phyloP scores from a whole-genome alignment of 2,329 filamentous ascomycete genomes.

The Penicillium sp. region DNA sequence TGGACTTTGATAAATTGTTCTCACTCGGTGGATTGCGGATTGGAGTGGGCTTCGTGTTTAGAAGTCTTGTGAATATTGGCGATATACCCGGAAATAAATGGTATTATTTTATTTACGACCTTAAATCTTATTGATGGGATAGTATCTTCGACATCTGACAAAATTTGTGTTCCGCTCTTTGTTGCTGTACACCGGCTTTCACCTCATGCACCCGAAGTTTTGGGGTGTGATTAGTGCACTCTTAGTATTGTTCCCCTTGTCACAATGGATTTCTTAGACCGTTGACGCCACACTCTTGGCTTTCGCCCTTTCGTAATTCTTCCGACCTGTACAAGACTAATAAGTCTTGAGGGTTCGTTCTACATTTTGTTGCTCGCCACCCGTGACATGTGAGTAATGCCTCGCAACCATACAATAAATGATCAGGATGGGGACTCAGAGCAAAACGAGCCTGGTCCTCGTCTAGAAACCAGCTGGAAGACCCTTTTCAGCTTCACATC shows the following conservation, averaged over 20 bases:
- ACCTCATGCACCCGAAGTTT: background rate
- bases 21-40: background rate
- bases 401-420: background rate
- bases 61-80: background rate
- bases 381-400: background rate
- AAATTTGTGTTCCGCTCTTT: background rate
- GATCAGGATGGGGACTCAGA: background rate
- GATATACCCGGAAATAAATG: background rate
- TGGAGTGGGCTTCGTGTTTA: background rate
- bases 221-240: background rate
- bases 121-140: background rate
- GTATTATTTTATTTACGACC: background rate
- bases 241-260: constrained; percentile 17
- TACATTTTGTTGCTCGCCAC: background rate
- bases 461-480: constrained; percentile 43
- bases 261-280: background rate
- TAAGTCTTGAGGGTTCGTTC: background rate
- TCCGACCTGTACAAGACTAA: too few relatives aligned
- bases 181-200: background rate
- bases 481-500: constrained; percentile 72
- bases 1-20: background rate
- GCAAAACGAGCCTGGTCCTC: background rate
- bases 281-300: background rate
- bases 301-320: background rate
- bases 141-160: background rate